phyloP scores from a whole-genome alignment of 768 basidiomycete genomes.

The Lentinula lateritia region DNA sequence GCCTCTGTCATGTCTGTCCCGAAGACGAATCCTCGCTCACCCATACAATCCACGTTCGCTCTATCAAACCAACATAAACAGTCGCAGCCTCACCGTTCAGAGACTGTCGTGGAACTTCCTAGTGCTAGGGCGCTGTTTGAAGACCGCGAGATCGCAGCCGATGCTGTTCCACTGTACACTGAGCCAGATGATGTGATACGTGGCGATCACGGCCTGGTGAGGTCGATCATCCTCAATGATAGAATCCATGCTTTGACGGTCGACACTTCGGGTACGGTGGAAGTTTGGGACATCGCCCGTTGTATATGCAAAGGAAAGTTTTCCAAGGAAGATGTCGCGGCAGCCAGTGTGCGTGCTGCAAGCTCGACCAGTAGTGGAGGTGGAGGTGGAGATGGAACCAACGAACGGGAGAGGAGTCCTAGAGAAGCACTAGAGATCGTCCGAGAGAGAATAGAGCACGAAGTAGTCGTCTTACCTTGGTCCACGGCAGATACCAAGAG shows the following conservation, averaged over 20 bases:
- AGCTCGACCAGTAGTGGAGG: constrained; percentile 37
- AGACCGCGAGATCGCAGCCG: constrained; percentile 73
- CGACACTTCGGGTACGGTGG: constrained; percentile 83
- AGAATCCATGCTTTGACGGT: constrained; percentile 87
- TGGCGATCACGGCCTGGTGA: constrained; percentile 79
- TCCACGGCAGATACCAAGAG: constrained; percentile 85
- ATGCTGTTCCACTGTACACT: constrained; percentile 54
- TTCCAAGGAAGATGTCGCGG: constrained; percentile 57
- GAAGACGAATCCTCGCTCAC: constrained; percentile 27
- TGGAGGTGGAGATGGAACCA: constrained; percentile 11
- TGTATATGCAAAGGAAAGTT: constrained; percentile 73
- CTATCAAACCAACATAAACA: constrained; percentile 19
- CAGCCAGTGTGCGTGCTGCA: constrained; percentile 39
- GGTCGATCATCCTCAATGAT: constrained; percentile 81
- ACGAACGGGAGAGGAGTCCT: constrained; percentile 55
- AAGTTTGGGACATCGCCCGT: constrained; percentile 88
- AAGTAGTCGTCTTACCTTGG: constrained; percentile 83
- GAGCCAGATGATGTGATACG: constrained; percentile 65
- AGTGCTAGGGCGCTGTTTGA: constrained; percentile 52
- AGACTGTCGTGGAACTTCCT: constrained; percentile 28
- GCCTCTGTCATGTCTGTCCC: constrained; percentile 74
- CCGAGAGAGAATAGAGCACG: constrained; percentile 89
- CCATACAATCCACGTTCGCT: constrained; percentile 29
- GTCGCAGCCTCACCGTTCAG: constrained; percentile 18
- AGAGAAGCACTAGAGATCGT: constrained; percentile 85